These are phyloP conservation scores for Aethionema arabicum DNA, from an alignment of 345 rosid species.

Conservation along the genomic window DNA sequence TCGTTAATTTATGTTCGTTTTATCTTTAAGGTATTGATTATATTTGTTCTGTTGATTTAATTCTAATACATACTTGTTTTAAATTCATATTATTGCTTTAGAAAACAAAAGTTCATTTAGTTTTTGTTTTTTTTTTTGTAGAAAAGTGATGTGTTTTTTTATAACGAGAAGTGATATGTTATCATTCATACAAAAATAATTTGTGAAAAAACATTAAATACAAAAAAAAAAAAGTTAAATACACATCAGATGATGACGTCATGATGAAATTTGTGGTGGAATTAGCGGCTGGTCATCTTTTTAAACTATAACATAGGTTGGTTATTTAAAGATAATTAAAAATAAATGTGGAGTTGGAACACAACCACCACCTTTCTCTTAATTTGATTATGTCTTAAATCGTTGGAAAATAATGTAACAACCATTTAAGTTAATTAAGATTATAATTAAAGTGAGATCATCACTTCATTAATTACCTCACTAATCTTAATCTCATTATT, in stretches of 20 bases:
- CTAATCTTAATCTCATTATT: slow-evolving; percentile 9
- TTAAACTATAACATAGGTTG: neutral
- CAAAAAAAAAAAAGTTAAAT: slow-evolving; percentile 2
- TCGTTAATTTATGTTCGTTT: too few species aligned
- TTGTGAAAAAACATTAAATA: neutral
- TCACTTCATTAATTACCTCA: slow-evolving; percentile 24
- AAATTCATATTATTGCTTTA: too few species aligned
- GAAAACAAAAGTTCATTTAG: neutral
- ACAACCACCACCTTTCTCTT: slow-evolving; percentile 26
- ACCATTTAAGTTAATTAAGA: slow-evolving; percentile 16
- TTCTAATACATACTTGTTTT: too few species aligned
- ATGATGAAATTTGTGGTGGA: slow-evolving; percentile 25
- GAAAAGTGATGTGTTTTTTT: too few species aligned
- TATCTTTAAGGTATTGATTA: too few species aligned
- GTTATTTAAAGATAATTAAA: neutral
- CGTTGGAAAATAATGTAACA: slow-evolving; percentile 17
- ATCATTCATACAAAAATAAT: neutral
- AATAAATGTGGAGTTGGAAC: slow-evolving; percentile 14
- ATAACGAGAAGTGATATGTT: too few species aligned
- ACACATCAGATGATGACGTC: slow-evolving; percentile 33
- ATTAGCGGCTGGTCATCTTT: slow-evolving; percentile 9
- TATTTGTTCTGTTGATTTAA: too few species aligned
- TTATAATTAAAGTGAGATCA: slow-evolving; percentile 21
- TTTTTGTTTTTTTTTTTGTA: neutral
- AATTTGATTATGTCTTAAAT: neutral